phyloP scores from a whole-genome alignment of 2,329 filamentous ascomycete genomes.

The Podosphaera aphanis region DNA sequence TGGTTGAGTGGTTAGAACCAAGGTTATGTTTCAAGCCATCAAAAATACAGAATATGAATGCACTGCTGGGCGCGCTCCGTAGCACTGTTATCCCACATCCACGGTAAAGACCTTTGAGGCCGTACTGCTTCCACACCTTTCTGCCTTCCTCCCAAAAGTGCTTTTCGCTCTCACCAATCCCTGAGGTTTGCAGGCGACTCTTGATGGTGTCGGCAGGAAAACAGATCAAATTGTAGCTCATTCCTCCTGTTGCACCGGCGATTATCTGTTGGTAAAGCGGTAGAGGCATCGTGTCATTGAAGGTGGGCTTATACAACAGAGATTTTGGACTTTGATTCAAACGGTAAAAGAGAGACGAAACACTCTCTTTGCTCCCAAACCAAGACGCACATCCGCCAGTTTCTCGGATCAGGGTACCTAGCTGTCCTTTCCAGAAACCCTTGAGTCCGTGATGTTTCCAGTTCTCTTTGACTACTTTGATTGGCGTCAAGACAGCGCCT shows the following conservation, averaged over 20 bases:
- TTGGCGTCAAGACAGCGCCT: constrained; percentile 31
- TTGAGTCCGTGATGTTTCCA: constrained; percentile 60
- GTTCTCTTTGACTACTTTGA: constrained; percentile 52
- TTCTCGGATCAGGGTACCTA: constrained; percentile 82
- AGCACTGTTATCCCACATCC: constrained; percentile 86
- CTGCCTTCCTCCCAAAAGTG: constrained; percentile 52
- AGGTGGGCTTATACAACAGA: constrained; percentile 1
- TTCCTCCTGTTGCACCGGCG: constrained; percentile 68
- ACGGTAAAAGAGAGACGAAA: constrained; percentile 25
- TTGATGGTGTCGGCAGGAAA: constrained; percentile 97
- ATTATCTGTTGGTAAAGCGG: constrained; percentile 71
- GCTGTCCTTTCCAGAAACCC: constrained; percentile 88
- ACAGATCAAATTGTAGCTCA: constrained; percentile 92
- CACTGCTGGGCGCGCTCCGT: constrained; percentile 80
- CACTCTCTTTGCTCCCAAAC: constrained; percentile 80
- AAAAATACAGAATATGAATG: constrained; percentile 91
- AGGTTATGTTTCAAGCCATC: constrained; percentile 59
- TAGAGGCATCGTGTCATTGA: constrained; percentile 26
- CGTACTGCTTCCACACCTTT: constrained; percentile 60
- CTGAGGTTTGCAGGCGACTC: constrained; percentile 76
- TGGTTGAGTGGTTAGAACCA: not conserved
- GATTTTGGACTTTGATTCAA: constrained; percentile 18
- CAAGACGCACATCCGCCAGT: constrained; percentile 82
- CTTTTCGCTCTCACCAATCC: constrained; percentile 21
- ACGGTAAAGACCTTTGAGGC: constrained; percentile 66